Evolutionary conservation across 257 asterid species (phyloP), one percentile per base, ranked within the genome.

Genomic region (Nicotiana knightiana): DNA sequence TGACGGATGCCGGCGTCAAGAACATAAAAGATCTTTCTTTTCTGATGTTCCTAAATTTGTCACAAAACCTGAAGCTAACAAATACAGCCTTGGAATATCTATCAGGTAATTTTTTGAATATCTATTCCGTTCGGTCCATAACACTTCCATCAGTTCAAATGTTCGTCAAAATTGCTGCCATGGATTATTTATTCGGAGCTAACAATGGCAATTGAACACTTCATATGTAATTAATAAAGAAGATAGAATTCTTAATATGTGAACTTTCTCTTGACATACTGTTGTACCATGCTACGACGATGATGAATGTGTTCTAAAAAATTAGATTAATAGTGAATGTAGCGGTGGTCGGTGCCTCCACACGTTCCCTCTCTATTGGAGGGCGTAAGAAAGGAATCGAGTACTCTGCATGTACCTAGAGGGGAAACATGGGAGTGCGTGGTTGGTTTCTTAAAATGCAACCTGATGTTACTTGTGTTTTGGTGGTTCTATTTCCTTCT

Each of bases 1-100:
- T 80, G 75, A 80, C 77, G 32, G 83, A 80, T 63, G 83, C 51
- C 28, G 83, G 83, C 15, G 12, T 80, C 77, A 64, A 64, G 77
- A 80, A 80, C 48, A 48, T 80, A 5, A 80, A 64, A 46, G 62
- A 64, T 80, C 83, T 80, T 28, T 46, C 77, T 37, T 64, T 53
- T 67, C 62, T 80, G 83, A 80, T 17, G 83, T 66, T 80, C 12
- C 65, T 80, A 13, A 80, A 80, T 65, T 53, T 80, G 53, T 80
- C 83, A 48, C 83, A 80, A 57, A 80, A 80, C 43, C 37, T 11
- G 33, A 63, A 30, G 64, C 63, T 80, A 21, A 28, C 83, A 39
- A 21, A 80, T 80, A 80, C 18, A 24, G 62, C 83, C 54, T 65
- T 80, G 26, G 51, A 80, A 33, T 24, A 43, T 24, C 75, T 80